phyloP scores from a whole-genome alignment of 2,329 filamentous ascomycete species.

The Aspergillus carbonarius region DNA sequence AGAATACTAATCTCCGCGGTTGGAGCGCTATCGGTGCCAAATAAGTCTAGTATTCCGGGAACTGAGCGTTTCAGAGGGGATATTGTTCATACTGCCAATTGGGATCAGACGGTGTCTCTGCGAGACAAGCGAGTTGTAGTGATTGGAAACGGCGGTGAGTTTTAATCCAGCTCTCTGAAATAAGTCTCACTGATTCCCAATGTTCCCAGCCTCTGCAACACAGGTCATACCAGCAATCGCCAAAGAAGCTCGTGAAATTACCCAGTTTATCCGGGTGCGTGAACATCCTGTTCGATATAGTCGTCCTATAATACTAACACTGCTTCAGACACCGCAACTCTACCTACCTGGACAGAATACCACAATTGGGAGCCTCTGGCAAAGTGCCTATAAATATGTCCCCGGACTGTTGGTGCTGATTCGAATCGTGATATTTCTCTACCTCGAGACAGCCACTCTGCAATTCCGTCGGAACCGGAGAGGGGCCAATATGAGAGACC shows the following conservation, averaged over 20 bases:
- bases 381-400: conserved; percentile 5
- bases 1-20: conserved; percentile 15
- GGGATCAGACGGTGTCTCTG: conserved; percentile 3
- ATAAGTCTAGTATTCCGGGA: conserved; percentile 2
- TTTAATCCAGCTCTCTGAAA: neutral
- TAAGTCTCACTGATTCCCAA: neutral
- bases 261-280: conserved; percentile 18
- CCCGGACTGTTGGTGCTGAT: conserved; percentile 7
- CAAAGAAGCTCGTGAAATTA: conserved; percentile 8
- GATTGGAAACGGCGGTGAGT: conserved; percentile 17
- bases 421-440: conserved; percentile 8
- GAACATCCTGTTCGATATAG: neutral
- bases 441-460: conserved; percentile 9
- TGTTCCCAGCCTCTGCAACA: conserved; percentile 12
- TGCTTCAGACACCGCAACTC: conserved; percentile 13
- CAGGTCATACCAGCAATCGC: conserved; percentile 14
- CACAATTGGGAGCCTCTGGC: neutral
- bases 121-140: conserved; percentile 14
- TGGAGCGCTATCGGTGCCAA: conserved; percentile 12
- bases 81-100: conserved; percentile 17
- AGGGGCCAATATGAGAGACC: neutral
- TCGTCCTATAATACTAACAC: neutral
- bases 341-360: conserved; percentile 10
- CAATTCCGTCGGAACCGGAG: conserved; percentile 2
- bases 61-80: conserved; percentile 8